Percentiles rank a stretch among this genome's conserved stretches.
Evolutionary conservation across 148 eudicot genomes (phyloP).

Genomic region (Euryodendron excelsum): DNA sequence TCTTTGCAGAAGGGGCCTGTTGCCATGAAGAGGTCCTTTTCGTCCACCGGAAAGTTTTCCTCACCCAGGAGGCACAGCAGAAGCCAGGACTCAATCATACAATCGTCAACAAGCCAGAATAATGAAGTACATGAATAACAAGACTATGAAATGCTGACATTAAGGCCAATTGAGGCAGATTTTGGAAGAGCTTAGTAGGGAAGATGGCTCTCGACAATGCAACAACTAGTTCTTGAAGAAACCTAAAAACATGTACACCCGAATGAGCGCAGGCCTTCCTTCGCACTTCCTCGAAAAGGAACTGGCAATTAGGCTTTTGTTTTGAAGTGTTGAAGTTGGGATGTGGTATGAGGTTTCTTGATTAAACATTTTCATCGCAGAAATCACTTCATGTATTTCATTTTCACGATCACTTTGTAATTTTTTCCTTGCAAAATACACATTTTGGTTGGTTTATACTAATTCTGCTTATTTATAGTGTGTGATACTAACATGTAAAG

Average conservation of each 20-base stretch:
- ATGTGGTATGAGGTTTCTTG: not conserved
- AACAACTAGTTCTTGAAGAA: not conserved
- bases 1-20: conserved; percentile 43
- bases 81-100: conserved; percentile 45
- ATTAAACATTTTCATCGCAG: too few relatives aligned
- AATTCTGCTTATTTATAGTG: not conserved
- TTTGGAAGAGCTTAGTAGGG: not conserved
- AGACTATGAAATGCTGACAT: not conserved
- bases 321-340: not conserved
- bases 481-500: not conserved
- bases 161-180: not conserved
- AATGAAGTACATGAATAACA: not conserved
- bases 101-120: conserved; percentile 22
- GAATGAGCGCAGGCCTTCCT: not conserved
- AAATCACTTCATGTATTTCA: not conserved
- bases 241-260: not conserved
- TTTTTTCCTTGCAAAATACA: not conserved
- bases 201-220: not conserved
- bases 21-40: conserved; percentile 56
- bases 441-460: not conserved
- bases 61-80: conserved; percentile 35
- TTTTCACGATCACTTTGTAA: not conserved
- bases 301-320: not conserved
- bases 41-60: conserved; percentile 43
- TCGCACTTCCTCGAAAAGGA: not conserved